Conservation (phyloP, 2,329 filamentous ascomycete species). For the Penicillium sp. region DNA sequence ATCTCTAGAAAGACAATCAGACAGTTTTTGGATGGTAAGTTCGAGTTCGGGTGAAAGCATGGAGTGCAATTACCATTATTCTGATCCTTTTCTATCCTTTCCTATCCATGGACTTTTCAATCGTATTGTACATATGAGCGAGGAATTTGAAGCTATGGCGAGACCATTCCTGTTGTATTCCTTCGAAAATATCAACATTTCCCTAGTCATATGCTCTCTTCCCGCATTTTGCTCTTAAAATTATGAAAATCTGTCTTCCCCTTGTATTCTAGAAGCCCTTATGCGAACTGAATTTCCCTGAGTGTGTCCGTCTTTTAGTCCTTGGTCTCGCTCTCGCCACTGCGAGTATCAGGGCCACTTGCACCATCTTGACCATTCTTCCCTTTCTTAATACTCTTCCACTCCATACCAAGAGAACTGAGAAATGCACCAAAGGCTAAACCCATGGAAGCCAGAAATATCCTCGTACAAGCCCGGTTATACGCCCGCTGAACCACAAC, state of each 20-base stretch:
- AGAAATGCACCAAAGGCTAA: not conserved
- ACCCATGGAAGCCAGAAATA: not conserved
- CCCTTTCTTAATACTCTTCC: slow-evolving; percentile 6
- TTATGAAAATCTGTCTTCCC: not conserved
- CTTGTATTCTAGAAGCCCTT: not conserved
- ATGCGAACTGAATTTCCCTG: too few species aligned
- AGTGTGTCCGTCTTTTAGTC: not conserved
- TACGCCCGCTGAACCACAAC: not conserved
- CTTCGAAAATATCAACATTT: not conserved
- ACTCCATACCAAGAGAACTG: not conserved
- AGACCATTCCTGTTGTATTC: too few species aligned
- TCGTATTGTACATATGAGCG: not conserved
- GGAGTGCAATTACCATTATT: too few species aligned
- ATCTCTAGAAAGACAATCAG: not conserved
- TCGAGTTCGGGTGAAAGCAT: not conserved
- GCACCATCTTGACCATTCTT: slow-evolving; percentile 4
- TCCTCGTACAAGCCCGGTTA: not conserved
- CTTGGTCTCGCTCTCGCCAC: not conserved
- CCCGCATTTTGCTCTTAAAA: not conserved
- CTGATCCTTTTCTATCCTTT: too few species aligned
- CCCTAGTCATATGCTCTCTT: not conserved
- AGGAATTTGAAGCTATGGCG: not conserved
- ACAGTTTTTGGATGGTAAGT: not conserved
- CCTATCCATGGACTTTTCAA: not conserved
- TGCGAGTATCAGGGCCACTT: too few species aligned